Conservation (phyloP, 176 grass and related monocot species). For the Zizania latifolia region DNA sequence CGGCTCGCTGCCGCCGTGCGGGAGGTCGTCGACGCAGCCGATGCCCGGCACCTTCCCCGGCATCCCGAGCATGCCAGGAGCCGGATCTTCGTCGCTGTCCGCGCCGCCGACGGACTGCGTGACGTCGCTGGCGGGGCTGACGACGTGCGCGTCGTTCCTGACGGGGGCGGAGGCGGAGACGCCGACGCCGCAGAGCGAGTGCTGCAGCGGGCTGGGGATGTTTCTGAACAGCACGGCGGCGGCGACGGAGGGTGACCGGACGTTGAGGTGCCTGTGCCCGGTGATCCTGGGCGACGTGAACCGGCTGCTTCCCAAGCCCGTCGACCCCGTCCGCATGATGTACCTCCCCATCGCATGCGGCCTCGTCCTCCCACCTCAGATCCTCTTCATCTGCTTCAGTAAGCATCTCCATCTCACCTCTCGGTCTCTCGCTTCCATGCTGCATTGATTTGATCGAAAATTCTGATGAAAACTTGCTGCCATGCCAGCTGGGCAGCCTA, state of each 20-base stretch:
- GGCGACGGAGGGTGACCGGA: not conserved
- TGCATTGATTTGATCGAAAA: not conserved
- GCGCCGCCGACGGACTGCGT: no score
- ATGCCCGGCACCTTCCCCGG: no score
- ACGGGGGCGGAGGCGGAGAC: not conserved
- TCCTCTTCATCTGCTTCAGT: constrained; percentile 49
- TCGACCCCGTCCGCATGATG: constrained; percentile 47
- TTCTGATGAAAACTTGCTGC: not conserved
- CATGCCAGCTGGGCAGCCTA: constrained; percentile 11
- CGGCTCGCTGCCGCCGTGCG: no score
- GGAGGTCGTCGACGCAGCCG: no score
- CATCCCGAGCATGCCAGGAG: no score
- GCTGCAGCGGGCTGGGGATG: constrained; percentile 17
- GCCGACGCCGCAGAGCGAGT: constrained; percentile 41
- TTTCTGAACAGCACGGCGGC: constrained; percentile 36
- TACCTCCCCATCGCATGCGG: constrained; percentile 45
- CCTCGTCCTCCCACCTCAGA: constrained; percentile 34
- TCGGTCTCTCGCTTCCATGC: no score
- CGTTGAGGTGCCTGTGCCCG: constrained; percentile 40
- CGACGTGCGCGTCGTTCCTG: constrained; percentile 37
- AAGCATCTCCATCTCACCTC: no score
- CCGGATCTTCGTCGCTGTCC: not conserved
- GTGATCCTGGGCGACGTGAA: constrained; percentile 49
- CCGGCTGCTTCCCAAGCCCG: constrained; percentile 36
- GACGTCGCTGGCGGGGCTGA: not conserved